These are phyloP conservation scores for Sanghuangporus baumii DNA, from an alignment of 1,284 basidiomycete species.

Conservation along the genomic window DNA sequence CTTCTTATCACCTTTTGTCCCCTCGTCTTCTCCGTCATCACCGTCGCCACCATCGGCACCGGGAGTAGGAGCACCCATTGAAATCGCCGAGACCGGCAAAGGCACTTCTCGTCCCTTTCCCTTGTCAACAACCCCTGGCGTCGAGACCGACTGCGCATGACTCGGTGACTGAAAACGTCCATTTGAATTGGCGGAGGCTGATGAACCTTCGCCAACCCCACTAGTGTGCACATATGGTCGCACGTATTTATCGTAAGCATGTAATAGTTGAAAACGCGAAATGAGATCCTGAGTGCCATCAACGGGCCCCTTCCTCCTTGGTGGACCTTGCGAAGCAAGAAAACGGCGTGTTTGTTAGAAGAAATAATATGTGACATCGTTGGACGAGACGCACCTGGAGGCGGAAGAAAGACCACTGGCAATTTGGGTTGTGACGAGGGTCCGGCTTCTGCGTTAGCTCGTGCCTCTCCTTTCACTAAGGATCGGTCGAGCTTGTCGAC, in stretches of 20 bases:
- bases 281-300: constrained; percentile 72
- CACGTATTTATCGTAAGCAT: constrained; percentile 74
- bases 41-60: constrained; percentile 36
- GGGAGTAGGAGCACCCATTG: constrained; percentile 29
- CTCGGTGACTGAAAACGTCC: constrained; percentile 16
- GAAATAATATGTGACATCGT: background rate
- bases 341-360: constrained; percentile 18
- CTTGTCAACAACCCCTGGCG: constrained; percentile 37
- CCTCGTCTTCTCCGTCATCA: constrained; percentile 47
- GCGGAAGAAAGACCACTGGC: constrained; percentile 34
- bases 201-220: constrained; percentile 23
- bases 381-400: constrained; percentile 32
- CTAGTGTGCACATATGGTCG: constrained; percentile 36
- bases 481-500: background rate
- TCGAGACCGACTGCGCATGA: background rate
- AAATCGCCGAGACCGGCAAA: constrained; percentile 27
- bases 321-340: constrained; percentile 31
- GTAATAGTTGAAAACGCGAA: constrained; percentile 56
- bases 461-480: constrained; percentile 3
- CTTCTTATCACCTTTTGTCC: constrained; percentile 59
- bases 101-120: constrained; percentile 49
- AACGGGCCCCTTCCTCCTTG: constrained; percentile 42
- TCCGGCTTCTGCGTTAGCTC: constrained; percentile 26
- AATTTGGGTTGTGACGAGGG: constrained; percentile 26
- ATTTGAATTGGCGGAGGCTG: constrained; percentile 21